A percentile compares a stretch with the other conserved stretches of the same genome.
These are phyloP conservation scores for Solanum chilense DNA, from an alignment of 257 asterid species.

Conservation along the genomic window DNA sequence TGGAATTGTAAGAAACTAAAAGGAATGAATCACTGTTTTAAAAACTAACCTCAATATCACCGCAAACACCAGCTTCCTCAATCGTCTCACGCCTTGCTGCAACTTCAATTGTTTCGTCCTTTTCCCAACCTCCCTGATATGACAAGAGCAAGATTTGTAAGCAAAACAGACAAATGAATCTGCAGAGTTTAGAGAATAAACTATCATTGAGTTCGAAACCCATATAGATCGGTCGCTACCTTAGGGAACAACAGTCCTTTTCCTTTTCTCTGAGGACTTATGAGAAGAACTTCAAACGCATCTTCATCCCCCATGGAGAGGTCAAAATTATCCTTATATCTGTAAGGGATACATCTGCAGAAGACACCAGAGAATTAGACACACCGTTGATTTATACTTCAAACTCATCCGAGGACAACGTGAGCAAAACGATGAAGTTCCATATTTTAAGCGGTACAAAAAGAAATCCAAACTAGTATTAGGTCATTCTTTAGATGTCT, in stretches of 20 bases:
- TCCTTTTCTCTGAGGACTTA: slow-evolving; percentile 66
- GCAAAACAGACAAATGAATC: neutral
- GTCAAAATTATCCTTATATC: slow-evolving; percentile 34
- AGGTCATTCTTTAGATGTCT: neutral
- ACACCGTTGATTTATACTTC: neutral
- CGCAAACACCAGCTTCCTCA: slow-evolving; percentile 91
- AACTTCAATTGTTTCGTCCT: slow-evolving; percentile 53
- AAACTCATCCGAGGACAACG: neutral
- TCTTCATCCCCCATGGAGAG: slow-evolving; percentile 37
- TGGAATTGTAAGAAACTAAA: neutral
- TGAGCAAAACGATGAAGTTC: neutral
- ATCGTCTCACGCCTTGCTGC: slow-evolving; percentile 85
- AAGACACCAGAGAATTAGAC: neutral
- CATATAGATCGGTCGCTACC: slow-evolving; percentile 25
- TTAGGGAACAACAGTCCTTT: slow-evolving; percentile 84
- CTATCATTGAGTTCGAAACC: neutral
- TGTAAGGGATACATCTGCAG: slow-evolving; percentile 81
- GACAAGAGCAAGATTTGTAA: neutral
- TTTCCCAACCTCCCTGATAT: slow-evolving; percentile 89
- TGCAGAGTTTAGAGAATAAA: neutral
- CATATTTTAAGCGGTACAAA: neutral
- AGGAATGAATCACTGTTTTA: neutral
- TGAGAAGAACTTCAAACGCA: slow-evolving; percentile 67
- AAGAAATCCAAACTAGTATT: neutral
- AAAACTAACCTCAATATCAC: slow-evolving; percentile 60